A percentile compares a stretch with the other conserved stretches of the same genome.
These are phyloP conservation scores for Pythium brassicae DNA, from an alignment of 352 stramenopile genomes.

Conservation along the genomic window DNA sequence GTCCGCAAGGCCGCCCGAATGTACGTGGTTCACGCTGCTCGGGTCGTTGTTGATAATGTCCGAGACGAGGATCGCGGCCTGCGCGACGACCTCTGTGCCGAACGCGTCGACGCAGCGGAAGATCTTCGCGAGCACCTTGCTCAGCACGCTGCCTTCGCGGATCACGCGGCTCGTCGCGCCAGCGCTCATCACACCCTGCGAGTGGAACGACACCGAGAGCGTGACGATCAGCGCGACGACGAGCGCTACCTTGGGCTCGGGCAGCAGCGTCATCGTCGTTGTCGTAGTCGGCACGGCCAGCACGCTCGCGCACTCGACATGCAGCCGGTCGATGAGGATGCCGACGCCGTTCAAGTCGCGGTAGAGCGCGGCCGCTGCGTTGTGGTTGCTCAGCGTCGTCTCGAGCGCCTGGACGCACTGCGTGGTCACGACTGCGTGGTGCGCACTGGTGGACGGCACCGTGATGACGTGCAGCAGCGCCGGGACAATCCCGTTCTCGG, in stretches of 20 bases:
- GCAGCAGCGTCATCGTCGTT: constrained; percentile 6
- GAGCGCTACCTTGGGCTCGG: constrained; percentile 61
- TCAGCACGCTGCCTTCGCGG: constrained; percentile 83
- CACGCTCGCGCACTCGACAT: constrained; percentile 46
- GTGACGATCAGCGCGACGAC: constrained; percentile 67
- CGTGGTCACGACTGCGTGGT: constrained; percentile 71
- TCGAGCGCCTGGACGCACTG: constrained; percentile 81
- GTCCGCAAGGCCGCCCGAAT: constrained; percentile 90
- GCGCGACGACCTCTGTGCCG: constrained; percentile 90
- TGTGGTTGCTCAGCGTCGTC: constrained; percentile 75
- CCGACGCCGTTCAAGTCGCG: constrained; percentile 81
- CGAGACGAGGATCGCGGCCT: constrained; percentile 89
- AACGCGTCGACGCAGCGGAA: constrained; percentile 89
- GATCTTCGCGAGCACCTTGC: constrained; percentile 86
- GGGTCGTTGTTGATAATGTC: constrained; percentile 98
- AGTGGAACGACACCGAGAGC: constrained; percentile 84
- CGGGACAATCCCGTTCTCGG: constrained; percentile 81
- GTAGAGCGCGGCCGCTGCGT: constrained; percentile 64
- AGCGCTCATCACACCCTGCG: constrained; percentile 84
- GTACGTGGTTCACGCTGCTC: constrained; percentile 93
- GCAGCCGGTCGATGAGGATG: constrained; percentile 78
- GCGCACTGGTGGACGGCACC: constrained; percentile 41
- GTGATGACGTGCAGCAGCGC: constrained; percentile 75
- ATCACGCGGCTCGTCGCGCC: constrained; percentile 84
- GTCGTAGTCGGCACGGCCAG: not conserved